Conservation (phyloP, 1,284 basidiomycete genomes). For the Cutaneotrichosporon cavernicola region DNA sequence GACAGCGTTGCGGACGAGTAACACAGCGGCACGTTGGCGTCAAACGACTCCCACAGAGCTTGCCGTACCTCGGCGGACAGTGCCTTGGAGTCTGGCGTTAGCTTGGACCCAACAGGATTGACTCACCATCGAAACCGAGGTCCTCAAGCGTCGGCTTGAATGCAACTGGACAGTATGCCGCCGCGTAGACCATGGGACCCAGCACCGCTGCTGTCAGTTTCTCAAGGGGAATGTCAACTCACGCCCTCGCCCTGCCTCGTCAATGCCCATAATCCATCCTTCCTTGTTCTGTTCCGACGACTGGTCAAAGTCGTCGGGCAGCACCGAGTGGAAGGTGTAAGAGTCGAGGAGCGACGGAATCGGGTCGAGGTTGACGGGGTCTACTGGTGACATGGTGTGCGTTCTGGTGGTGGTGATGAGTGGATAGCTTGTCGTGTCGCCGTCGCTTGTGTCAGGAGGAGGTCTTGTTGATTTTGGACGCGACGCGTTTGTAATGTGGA, state of each 20-base stretch:
- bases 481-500: constrained; percentile 6
- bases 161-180: constrained; percentile 82
- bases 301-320: constrained; percentile 55
- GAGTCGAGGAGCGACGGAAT: constrained; percentile 65
- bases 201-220: constrained; percentile 18
- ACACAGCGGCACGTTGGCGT: constrained; percentile 34
- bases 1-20: constrained; percentile 57
- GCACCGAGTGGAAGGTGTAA: constrained; percentile 82
- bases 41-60: constrained; percentile 43
- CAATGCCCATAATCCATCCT: constrained; percentile 78
- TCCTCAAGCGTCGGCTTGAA: constrained; percentile 73
- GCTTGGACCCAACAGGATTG: background rate
- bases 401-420: constrained; percentile 1
- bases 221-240: constrained; percentile 21
- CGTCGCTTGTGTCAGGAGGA: background rate
- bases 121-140: constrained; percentile 77
- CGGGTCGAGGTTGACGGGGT: constrained; percentile 57
- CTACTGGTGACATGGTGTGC: constrained; percentile 13
- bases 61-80: constrained; percentile 73
- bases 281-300: constrained; percentile 58
- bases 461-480: constrained; percentile 4
- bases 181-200: constrained; percentile 86
- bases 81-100: constrained; percentile 72
- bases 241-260: constrained; percentile 91
- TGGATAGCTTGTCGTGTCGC: background rate